Percentiles rank a stretch among this genome's conserved stretches.
Conservation (phyloP, 176 grass and related monocot species). For the Pontederia crassipes region DNA sequence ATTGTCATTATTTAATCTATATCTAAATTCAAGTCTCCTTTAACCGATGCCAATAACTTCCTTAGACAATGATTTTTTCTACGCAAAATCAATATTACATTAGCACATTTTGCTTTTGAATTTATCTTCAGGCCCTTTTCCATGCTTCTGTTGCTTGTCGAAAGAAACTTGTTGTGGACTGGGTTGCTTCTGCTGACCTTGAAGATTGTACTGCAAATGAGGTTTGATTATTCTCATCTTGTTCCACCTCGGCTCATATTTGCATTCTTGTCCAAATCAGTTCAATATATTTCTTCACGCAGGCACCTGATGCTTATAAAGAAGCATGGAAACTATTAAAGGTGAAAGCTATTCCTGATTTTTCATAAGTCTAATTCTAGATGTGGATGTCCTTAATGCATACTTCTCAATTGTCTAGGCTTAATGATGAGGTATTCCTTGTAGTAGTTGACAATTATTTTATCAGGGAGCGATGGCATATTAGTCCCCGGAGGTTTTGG, state of each 20-base stretch:
- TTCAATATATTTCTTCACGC: background rate
- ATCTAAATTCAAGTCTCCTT: too few relatives aligned
- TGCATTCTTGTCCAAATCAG: background rate
- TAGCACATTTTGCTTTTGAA: background rate
- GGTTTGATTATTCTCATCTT: slow-evolving; percentile 38
- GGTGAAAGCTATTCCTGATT: background rate
- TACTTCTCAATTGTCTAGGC: too few relatives aligned
- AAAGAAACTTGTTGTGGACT: slow-evolving; percentile 85
- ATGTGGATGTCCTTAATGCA: too few relatives aligned
- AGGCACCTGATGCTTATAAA: background rate
- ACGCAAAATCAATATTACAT: too few relatives aligned
- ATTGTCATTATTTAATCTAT: too few relatives aligned
- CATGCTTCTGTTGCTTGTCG: slow-evolving; percentile 79
- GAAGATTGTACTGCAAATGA: slow-evolving; percentile 58
- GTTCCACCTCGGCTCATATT: background rate
- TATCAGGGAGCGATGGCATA: background rate
- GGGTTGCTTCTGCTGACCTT: slow-evolving; percentile 86
- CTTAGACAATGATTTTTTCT: too few relatives aligned
- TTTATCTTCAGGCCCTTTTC: slow-evolving; percentile 64
- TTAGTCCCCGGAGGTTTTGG: slow-evolving; percentile 7
- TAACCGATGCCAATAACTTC: too few relatives aligned
- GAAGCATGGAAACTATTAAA: background rate
- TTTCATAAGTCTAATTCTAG: too few relatives aligned
- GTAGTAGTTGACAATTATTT: background rate
- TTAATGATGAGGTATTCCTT: background rate